phyloP scores from a whole-genome alignment of 1,284 basidiomycete genomes.

The Xanthoconium separans region DNA sequence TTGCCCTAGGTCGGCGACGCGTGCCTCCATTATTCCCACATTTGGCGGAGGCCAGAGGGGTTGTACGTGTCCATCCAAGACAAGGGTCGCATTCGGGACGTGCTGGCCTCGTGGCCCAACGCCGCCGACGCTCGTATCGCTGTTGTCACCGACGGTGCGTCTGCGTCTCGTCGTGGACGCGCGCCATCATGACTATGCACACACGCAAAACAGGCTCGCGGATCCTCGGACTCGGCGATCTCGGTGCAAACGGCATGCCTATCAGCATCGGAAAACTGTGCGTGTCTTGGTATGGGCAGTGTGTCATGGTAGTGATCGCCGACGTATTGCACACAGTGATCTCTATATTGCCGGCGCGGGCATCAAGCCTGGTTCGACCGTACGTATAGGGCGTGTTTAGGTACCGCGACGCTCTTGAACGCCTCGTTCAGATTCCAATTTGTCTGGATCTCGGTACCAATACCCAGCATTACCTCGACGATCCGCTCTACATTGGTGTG shows the following conservation, averaged over 20 bases:
- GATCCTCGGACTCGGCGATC: slow-evolving; percentile 83
- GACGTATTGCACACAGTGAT: slow-evolving; percentile 32
- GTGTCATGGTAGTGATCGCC: background rate
- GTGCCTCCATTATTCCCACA: slow-evolving; percentile 72
- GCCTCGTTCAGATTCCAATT: slow-evolving; percentile 52
- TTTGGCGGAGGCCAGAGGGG: slow-evolving; percentile 73
- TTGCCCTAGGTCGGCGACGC: slow-evolving; percentile 68
- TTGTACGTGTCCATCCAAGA: slow-evolving; percentile 72
- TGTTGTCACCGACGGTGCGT: slow-evolving; percentile 73
- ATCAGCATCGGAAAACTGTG: slow-evolving; percentile 84
- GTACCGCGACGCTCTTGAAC: background rate
- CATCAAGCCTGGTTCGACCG: slow-evolving; percentile 51
- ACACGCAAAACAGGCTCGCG: slow-evolving; percentile 43
- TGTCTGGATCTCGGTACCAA: slow-evolving; percentile 80
- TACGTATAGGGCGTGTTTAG: slow-evolving; percentile 11
- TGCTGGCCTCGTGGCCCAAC: slow-evolving; percentile 62
- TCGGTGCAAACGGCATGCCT: slow-evolving; percentile 70
- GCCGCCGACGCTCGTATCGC: slow-evolving; percentile 57
- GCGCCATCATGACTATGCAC: background rate
- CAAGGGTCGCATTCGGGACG: slow-evolving; percentile 63
- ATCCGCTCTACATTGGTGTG: slow-evolving; percentile 82
- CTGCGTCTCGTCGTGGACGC: background rate
- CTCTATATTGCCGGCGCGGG: slow-evolving; percentile 78
- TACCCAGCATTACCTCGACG: slow-evolving; percentile 68
- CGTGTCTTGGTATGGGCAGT: slow-evolving; percentile 11